Conservation (phyloP, 305 asterid genomes). For the Fraxinus dipetala region DNA sequence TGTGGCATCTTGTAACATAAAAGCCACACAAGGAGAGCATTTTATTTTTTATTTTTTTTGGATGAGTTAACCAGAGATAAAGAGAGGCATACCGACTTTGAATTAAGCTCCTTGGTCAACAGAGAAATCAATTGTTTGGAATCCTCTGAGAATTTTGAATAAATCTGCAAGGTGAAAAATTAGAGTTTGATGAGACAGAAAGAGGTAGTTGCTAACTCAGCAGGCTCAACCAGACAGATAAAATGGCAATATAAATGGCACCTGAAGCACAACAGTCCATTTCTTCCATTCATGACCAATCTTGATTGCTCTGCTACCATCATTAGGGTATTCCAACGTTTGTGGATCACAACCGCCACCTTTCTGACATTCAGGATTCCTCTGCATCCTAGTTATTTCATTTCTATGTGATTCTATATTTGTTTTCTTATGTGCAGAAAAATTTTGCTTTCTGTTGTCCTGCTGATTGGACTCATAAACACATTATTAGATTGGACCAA, state of each 20-base stretch:
- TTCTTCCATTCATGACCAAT: slow-evolving; percentile 41
- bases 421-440: slow-evolving; percentile 55
- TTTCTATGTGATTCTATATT: slow-evolving; percentile 34
- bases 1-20: slow-evolving; percentile 8
- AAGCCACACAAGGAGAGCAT: background rate
- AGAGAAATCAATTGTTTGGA: slow-evolving; percentile 42
- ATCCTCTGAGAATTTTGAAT: slow-evolving; percentile 53
- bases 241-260: slow-evolving; percentile 20
- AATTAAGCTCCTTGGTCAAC: slow-evolving; percentile 41
- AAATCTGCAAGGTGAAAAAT: slow-evolving; percentile 56
- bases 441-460: slow-evolving; percentile 28
- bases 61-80: slow-evolving; percentile 4
- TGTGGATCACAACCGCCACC: slow-evolving; percentile 34
- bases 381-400: slow-evolving; percentile 34
- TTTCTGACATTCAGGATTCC: slow-evolving; percentile 62
- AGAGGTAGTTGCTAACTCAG: slow-evolving; percentile 12
- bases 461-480: slow-evolving; percentile 26
- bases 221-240: slow-evolving; percentile 12
- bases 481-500: background rate
- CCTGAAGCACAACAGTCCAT: slow-evolving; percentile 50
- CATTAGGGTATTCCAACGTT: slow-evolving; percentile 30
- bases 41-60: background rate
- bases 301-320: slow-evolving; percentile 26
- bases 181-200: slow-evolving; percentile 24
- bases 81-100: slow-evolving; percentile 46